Evolutionary conservation across 352 stramenopile genomes (phyloP).

Genomic region (Globisporangium sylvaticum): DNA sequence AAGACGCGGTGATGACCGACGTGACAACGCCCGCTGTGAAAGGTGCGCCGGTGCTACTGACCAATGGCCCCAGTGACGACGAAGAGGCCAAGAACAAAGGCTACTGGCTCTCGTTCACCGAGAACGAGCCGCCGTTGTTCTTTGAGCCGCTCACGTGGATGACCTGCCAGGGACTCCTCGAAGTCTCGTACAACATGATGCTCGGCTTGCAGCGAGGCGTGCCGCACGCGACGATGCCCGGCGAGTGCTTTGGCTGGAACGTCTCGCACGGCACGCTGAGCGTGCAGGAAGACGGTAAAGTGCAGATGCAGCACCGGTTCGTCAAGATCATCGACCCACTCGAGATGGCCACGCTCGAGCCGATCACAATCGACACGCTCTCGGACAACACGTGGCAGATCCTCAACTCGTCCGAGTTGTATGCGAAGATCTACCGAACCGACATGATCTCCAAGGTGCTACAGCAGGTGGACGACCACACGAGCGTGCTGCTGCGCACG

Average conservation of each 20-base stretch:
- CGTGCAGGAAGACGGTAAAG: background rate
- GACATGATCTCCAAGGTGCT: slow-evolving; percentile 36
- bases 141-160: slow-evolving; percentile 10
- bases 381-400: slow-evolving; percentile 34
- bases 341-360: slow-evolving; percentile 17
- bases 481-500: slow-evolving; percentile 35
- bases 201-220: slow-evolving; percentile 1
- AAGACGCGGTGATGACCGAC: background rate
- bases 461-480: slow-evolving; percentile 36
- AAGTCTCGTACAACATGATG: slow-evolving; percentile 7
- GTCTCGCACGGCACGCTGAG: slow-evolving; percentile 4
- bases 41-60: background rate
- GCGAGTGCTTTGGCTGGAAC: slow-evolving; percentile 9
- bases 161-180: slow-evolving; percentile 1
- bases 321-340: slow-evolving; percentile 28
- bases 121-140: slow-evolving; percentile 11
- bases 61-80: background rate
- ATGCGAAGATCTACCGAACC: slow-evolving; percentile 34
- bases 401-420: slow-evolving; percentile 31
- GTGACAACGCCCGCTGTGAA: background rate
- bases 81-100: background rate
- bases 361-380: slow-evolving; percentile 30
- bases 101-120: slow-evolving; percentile 14
- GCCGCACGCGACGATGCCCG: background rate
- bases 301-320: slow-evolving; percentile 34